Base-by-base conservation (phyloP, 73 alveolate genomes). In the Urostyla sp. region DNA sequence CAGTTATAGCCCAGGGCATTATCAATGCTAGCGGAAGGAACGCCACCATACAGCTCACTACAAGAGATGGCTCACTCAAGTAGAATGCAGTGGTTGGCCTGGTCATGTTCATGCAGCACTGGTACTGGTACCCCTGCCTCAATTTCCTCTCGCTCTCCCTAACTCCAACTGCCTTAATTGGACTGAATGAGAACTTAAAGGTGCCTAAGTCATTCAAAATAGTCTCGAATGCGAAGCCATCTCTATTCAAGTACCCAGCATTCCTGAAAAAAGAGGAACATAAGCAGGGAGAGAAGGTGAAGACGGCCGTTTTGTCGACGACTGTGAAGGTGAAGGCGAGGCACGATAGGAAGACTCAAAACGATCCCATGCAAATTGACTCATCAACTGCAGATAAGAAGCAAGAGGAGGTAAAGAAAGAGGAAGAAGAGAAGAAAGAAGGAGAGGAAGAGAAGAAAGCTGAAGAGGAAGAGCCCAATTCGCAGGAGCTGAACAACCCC, bases 51-150 rank as follows among this genome's bases (percentile, higher is more conserved):
- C 67, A 82, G 32, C 85, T 95, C 32, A 86, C 88, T 34, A 81
- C 97, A 35, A 88, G 95, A 80, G 83, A 90, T 38, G 98, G 98
- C n/a, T 92, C 82, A 67, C 90, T 85, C 40, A 95, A 94, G 80
- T 72, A 92, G 87, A 92, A 93, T 76, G 89, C 98, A 32, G 91
- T 96, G 30, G 95, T 95, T 35, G 99, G 99, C 48, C 84, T 96
- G 90, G 91, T 93, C 32, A 46, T 96, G 34, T 95, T 94, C 80
- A 84, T 95, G 32, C 97, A 96, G 77, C 93, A 93, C 90, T 97
- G 98, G 98, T 92, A 93, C 84, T 96, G 99, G 99, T 98, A 91
- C 85, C 99, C 99, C 13, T 86, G 93, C 91, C 84, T 98, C 63
- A 95, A 96, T 88, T 92, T 98, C 96, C 56, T 98, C 45, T 84